Conservation (phyloP, 1,139 yeast genomes). For the Yamadazyma friedrichii region DNA sequence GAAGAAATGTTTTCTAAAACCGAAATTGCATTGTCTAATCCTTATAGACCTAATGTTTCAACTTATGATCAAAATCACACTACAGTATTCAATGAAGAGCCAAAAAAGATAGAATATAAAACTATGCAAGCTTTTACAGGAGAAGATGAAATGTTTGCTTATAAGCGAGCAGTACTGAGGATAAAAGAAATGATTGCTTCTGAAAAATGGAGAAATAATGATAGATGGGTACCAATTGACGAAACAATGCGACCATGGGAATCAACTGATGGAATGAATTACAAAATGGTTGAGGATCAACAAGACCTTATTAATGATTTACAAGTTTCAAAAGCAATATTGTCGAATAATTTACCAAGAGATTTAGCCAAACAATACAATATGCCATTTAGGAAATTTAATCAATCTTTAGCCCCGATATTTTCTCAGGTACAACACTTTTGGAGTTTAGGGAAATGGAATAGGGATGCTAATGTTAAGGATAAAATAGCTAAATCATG, state of each 20-base stretch:
- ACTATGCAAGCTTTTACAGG: constrained; percentile 65
- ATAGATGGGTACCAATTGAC: constrained; percentile 58
- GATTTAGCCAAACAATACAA: constrained; percentile 22
- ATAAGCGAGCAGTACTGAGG: constrained; percentile 67
- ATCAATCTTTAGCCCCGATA: constrained; percentile 42
- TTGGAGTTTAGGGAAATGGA: constrained; percentile 70
- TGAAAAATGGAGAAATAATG: constrained; percentile 45
- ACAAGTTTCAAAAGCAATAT: constrained; percentile 6
- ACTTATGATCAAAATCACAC: constrained; percentile 51
- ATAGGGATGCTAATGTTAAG: constrained; percentile 43
- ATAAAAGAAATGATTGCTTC: constrained; percentile 67
- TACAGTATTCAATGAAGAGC: constrained; percentile 38
- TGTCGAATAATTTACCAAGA: constrained; percentile 23
- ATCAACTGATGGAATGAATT: constrained; percentile 1
- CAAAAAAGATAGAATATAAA: constrained; percentile 35
- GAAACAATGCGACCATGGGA: constrained; percentile 64
- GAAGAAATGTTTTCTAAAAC: constrained; percentile 72
- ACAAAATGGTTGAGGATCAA: not conserved
- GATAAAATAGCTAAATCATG: constrained; percentile 50
- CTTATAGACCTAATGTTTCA: constrained; percentile 69
- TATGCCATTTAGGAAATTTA: constrained; percentile 29
- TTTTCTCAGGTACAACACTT: constrained; percentile 50
- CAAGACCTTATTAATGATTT: not conserved
- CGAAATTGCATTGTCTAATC: constrained; percentile 55
- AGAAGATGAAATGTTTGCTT: constrained; percentile 76